Percentiles rank a stretch among this genome's conserved stretches.
Evolutionary conservation across 495 filamentous ascomycete species (phyloP).

Genomic region (Parmelia sp.): DNA sequence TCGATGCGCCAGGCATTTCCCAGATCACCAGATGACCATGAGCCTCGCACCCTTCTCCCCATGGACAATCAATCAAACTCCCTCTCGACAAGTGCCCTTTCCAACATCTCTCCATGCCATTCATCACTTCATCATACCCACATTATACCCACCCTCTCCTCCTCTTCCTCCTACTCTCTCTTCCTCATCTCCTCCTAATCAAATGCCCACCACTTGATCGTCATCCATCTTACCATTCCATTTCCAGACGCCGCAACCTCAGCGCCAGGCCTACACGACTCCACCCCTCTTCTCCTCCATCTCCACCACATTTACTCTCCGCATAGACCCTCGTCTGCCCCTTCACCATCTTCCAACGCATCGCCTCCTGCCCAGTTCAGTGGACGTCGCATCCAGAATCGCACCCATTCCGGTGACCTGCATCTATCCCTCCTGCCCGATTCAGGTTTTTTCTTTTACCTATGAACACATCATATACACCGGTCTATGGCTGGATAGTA

Average conservation of each 20-base stretch:
- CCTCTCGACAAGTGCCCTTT: too few species aligned
- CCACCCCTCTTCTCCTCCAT: background rate
- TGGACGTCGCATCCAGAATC: background rate
- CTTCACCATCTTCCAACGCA: background rate
- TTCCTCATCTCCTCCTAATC: too few species aligned
- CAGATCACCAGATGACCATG: too few species aligned
- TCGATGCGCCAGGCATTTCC: background rate
- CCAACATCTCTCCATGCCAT: too few species aligned
- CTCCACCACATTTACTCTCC: background rate
- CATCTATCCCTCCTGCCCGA: background rate
- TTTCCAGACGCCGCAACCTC: too few species aligned
- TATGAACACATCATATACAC: background rate
- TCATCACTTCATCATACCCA: background rate
- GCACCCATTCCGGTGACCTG: background rate
- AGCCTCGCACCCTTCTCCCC: too few species aligned
- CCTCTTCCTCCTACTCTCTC: too few species aligned
- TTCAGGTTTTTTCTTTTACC: background rate
- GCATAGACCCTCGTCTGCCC: background rate
- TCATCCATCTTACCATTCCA: too few species aligned
- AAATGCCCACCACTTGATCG: too few species aligned
- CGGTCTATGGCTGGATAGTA: background rate
- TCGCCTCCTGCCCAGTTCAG: background rate
- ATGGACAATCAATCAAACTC: background rate
- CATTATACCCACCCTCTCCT: too few species aligned
- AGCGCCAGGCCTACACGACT: too few species aligned